Conservation (phyloP, 2,329 filamentous ascomycete species). For the Bipolaris victoriae region DNA sequence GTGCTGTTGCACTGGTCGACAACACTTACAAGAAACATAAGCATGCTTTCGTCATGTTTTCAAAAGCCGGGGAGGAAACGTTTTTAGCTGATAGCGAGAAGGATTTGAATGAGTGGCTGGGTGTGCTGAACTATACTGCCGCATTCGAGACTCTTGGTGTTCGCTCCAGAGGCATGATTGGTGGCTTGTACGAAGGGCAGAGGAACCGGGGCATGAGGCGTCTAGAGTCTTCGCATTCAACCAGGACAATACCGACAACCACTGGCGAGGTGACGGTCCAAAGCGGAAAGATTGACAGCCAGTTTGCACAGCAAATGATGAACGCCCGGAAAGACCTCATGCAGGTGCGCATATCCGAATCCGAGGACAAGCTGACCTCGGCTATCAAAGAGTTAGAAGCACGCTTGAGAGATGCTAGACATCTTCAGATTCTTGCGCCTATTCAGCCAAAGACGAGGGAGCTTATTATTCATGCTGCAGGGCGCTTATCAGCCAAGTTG, state of each 20-base stretch:
- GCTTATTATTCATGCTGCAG: conserved; percentile 81
- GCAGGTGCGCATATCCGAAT: conserved; percentile 79
- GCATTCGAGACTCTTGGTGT: conserved; percentile 92
- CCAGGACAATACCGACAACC: conserved; percentile 69
- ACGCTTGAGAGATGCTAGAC: conserved; percentile 85
- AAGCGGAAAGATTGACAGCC: conserved; percentile 75
- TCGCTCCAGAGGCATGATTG: conserved; percentile 84
- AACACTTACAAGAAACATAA: conserved; percentile 92
- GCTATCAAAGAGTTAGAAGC: conserved; percentile 80
- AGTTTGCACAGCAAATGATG: conserved; percentile 86
- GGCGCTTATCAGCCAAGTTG: conserved; percentile 81
- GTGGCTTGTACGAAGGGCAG: conserved; percentile 84
- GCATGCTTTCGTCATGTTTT: conserved; percentile 88
- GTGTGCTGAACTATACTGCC: conserved; percentile 93
- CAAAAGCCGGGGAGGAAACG: conserved; percentile 82
- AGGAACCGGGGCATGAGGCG: conserved; percentile 73
- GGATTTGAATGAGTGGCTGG: conserved; percentile 96
- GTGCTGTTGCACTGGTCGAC: conserved; percentile 87
- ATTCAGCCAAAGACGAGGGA: conserved; percentile 91
- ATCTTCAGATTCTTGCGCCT: conserved; percentile 85
- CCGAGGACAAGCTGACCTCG: conserved; percentile 75
- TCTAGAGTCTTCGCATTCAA: conserved; percentile 64
- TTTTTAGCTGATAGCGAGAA: conserved; percentile 87
- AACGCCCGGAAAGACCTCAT: conserved; percentile 82
- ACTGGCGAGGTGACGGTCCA: conserved; percentile 76